phyloP scores from a whole-genome alignment of 1,284 basidiomycete genomes.

The Malassezia caprae region DNA sequence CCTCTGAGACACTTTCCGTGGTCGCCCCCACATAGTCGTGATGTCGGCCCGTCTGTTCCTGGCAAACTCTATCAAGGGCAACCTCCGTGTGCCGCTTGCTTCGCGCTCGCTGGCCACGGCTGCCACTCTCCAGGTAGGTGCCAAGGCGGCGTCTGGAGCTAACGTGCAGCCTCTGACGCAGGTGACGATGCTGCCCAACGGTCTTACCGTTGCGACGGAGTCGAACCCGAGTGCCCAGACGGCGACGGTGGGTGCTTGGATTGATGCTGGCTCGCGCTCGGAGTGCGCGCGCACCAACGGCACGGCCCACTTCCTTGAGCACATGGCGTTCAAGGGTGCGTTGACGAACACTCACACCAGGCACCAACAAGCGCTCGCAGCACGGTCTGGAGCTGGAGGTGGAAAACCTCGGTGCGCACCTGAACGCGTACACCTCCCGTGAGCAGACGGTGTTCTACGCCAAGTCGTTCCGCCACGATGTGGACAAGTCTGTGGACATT shows the following conservation, averaged over 20 bases:
- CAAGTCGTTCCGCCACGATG: constrained; percentile 95
- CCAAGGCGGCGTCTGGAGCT: neutral
- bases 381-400: constrained; percentile 91
- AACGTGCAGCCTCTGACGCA: constrained; percentile 32
- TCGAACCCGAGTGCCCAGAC: constrained; percentile 87
- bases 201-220: constrained; percentile 55
- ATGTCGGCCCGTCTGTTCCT: constrained; percentile 19
- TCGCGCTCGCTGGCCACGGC: constrained; percentile 13
- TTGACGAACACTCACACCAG: constrained; percentile 48
- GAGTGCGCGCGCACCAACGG: constrained; percentile 90
- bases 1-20: constrained; percentile 1
- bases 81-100: constrained; percentile 8
- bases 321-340: constrained; percentile 62
- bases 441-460: constrained; percentile 99
- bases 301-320: constrained; percentile 96
- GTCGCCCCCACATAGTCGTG: constrained; percentile 9
- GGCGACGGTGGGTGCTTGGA: constrained; percentile 97
- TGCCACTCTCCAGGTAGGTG: constrained; percentile 10
- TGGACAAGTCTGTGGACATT: constrained; percentile 82
- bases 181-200: constrained; percentile 40
- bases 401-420: constrained; percentile 91
- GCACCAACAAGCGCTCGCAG: constrained; percentile 79
- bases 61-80: constrained; percentile 13
- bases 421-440: constrained; percentile 96
- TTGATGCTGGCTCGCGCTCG: constrained; percentile 91